These are phyloP conservation scores for Brassica rapa DNA, from an alignment of 345 rosid genomes.

Conservation along the genomic window DNA sequence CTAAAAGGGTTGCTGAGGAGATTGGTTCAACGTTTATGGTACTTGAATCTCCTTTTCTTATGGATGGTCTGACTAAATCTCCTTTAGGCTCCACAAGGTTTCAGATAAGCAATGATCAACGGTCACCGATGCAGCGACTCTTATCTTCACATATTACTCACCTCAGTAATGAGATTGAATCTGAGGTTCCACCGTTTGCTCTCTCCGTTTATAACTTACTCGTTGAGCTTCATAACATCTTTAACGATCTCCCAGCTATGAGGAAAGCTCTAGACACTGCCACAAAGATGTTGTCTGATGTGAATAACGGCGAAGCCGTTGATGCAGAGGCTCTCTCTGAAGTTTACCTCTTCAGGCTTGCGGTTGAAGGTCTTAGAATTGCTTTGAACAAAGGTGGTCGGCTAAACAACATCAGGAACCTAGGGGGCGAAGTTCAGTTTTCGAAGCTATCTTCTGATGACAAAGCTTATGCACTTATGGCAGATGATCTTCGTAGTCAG, in stretches of 20 bases:
- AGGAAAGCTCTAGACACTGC: conserved; percentile 69
- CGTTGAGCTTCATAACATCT: conserved; percentile 71
- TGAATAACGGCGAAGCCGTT: conserved; percentile 61
- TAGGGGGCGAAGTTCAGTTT: conserved; percentile 43
- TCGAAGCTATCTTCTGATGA: conserved; percentile 63
- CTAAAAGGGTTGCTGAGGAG: conserved; percentile 65
- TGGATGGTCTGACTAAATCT: conserved; percentile 47
- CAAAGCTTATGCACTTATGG: conserved; percentile 61
- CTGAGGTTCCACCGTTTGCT: conserved; percentile 64
- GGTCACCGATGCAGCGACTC: not conserved
- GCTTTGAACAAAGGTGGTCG: conserved; percentile 75
- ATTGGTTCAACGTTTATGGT: conserved; percentile 62
- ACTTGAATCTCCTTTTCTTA: conserved; percentile 58
- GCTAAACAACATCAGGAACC: conserved; percentile 4
- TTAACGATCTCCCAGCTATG: conserved; percentile 68
- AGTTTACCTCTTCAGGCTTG: conserved; percentile 72
- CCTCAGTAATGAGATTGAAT: not conserved
- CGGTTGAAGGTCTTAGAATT: conserved; percentile 88
- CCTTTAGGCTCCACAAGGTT: conserved; percentile 2
- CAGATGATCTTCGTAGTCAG: conserved; percentile 66
- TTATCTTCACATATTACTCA: not conserved
- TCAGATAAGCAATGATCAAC: not conserved
- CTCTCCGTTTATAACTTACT: conserved; percentile 73
- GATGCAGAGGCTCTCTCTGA: conserved; percentile 61
- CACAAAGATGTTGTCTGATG: conserved; percentile 69